These are phyloP conservation scores for Pulveroboletus sp. DNA, from an alignment of 768 basidiomycete species.

Conservation along the genomic window DNA sequence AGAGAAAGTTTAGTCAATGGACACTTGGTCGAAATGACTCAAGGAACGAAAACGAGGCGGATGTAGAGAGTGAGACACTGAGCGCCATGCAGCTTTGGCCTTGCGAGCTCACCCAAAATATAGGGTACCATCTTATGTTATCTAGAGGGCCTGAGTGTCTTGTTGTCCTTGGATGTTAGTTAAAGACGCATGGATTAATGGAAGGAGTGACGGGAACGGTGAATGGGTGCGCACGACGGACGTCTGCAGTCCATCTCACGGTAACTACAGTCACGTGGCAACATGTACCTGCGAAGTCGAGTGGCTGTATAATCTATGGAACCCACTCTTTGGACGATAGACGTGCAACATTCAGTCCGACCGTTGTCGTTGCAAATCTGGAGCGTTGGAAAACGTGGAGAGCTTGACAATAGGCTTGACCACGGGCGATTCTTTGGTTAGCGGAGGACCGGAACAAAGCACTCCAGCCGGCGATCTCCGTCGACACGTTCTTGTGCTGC, in stretches of 20 bases:
- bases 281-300: neutral
- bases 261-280: neutral
- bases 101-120: neutral
- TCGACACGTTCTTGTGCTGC: constrained; percentile 5
- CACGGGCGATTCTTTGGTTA: neutral
- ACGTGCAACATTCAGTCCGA: constrained; percentile 2
- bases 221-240: neutral
- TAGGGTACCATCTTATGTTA: neutral
- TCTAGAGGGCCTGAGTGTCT: neutral
- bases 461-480: constrained; percentile 13
- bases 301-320: no score
- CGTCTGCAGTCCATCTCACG: neutral
- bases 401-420: no score
- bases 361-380: constrained; percentile 15
- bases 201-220: neutral
- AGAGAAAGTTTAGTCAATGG: constrained; percentile 9
- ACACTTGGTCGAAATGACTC: neutral
- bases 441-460: constrained; percentile 1
- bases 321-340: neutral
- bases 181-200: neutral
- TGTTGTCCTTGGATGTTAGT: neutral
- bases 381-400: no score
- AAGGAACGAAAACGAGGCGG: neutral
- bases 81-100: neutral
- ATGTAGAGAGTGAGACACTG: neutral